phyloP scores from a whole-genome alignment of 2,329 filamentous ascomycete species.

The Alternaria atra region DNA sequence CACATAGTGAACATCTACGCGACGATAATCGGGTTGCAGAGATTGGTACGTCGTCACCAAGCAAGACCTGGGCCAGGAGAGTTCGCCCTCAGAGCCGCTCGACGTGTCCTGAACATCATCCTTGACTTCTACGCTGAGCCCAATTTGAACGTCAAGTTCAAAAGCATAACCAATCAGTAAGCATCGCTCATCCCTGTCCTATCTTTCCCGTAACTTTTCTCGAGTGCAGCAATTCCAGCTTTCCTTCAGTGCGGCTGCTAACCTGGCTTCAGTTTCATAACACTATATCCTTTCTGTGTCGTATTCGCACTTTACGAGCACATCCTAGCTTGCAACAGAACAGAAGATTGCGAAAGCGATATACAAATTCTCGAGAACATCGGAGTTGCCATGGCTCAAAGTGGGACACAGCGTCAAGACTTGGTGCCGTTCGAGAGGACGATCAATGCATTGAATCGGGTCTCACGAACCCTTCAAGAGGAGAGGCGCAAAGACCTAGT shows the following conservation, averaged over 20 bases:
- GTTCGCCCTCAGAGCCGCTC: conserved; percentile 31
- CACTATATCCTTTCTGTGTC: conserved; percentile 43
- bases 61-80: conserved; percentile 17
- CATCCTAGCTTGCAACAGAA: conserved; percentile 33
- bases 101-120: conserved; percentile 33
- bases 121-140: conserved; percentile 27
- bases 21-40: conserved; percentile 38
- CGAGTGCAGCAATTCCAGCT: no score
- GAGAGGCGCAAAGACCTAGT: conserved; percentile 16
- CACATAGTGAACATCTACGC: conserved; percentile 32
- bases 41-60: conserved; percentile 19
- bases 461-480: conserved; percentile 38
- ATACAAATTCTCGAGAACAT: conserved; percentile 34
- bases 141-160: conserved; percentile 2
- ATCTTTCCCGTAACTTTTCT: not conserved
- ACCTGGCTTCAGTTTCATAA: conserved; percentile 33
- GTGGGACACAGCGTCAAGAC: conserved; percentile 21
- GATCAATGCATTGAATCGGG: conserved; percentile 41
- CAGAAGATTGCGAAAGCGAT: conserved; percentile 37
- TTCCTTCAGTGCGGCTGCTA: not conserved
- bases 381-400: conserved; percentile 31
- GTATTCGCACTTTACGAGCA: conserved; percentile 44
- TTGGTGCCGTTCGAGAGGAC: conserved; percentile 37
- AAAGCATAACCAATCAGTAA: conserved; percentile 33
- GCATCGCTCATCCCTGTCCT: not conserved